Base-by-base conservation (phyloP, 495 filamentous ascomycete genomes). In the Aspergillus wentii region DNA sequence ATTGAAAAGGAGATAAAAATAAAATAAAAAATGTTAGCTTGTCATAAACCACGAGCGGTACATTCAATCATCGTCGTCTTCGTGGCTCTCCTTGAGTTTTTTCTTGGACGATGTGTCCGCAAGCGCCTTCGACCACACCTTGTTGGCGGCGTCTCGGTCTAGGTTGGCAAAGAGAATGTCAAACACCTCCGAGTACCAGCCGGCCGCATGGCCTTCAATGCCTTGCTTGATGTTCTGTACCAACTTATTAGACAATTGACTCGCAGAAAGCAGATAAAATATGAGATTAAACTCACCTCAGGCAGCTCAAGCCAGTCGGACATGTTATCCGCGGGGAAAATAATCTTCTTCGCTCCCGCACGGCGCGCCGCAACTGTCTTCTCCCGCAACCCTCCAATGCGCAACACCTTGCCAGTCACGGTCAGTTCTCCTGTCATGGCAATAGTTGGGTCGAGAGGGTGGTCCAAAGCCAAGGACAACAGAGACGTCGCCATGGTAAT, bases 371-470 rank as follows among this genome's bases (percentile, higher is more conserved):
- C 94, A 35, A 99, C 92, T n/a, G 92, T 95, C 79, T 99, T 99
- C 75, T 99, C 94, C 39, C 94, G 74, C 51, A 99, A 66, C 0
- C 94, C 94, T 17, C 94, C 94, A 66, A 99, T 99, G 51, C 94
- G 76, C 38, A 99, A 68, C 5, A 99, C 91, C 64, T 97, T 97
- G 19, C 94, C 94, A 15, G 94, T 99, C 34, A 99, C 85, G 1
- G 94, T 99, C 48, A 99, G 66, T 66, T 99, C 94, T 47, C 94
- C 94, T 15, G 94, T 99, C 94, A 99, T 99, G 33, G 94, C 91
- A 53, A 97, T 81, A 17, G 86, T 87, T 2, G 88, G 84, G 53
- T 91, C 77, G 26, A 99, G 68, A 17, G 80, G 72, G 42, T 76
- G 71, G 39, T 94, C 79, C 43, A 97, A 55, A 17, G 86, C 90